A percentile compares a stretch with the other conserved stretches of the same genome.
Evolutionary conservation across 2,329 filamentous ascomycete genomes (phyloP).

Genomic region (Aspergillus japonicus): DNA sequence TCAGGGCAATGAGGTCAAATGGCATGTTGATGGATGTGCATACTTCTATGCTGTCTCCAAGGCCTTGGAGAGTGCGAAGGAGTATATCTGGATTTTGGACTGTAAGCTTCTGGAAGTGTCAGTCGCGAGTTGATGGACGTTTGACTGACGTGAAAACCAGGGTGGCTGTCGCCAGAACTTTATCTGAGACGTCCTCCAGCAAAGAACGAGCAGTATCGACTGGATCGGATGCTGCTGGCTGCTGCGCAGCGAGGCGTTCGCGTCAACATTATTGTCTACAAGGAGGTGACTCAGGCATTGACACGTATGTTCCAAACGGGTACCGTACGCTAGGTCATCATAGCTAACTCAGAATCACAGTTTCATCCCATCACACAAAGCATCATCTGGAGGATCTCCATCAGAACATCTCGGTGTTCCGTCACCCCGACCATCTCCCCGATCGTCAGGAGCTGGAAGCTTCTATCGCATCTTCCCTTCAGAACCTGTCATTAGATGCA

Average conservation of each 20-base stretch:
- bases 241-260: constrained; percentile 82
- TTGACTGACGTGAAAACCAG: constrained; percentile 24
- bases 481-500: constrained; percentile 56
- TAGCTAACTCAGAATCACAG: constrained; percentile 32
- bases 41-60: constrained; percentile 84
- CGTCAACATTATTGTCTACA: constrained; percentile 86
- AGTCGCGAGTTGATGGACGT: neutral
- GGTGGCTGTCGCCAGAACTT: constrained; percentile 85
- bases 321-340: neutral
- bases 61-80: constrained; percentile 72
- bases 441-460: constrained; percentile 67
- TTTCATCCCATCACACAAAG: constrained; percentile 73
- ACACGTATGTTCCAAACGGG: constrained; percentile 64
- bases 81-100: constrained; percentile 81
- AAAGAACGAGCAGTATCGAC: constrained; percentile 75
- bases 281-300: constrained; percentile 79
- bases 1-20: constrained; percentile 72
- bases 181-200: constrained; percentile 81
- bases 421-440: constrained; percentile 84
- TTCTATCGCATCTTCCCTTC: constrained; percentile 55
- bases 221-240: constrained; percentile 78
- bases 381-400: constrained; percentile 73
- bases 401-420: constrained; percentile 82
- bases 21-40: constrained; percentile 80
- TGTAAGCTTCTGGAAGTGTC: constrained; percentile 45